Conservation (phyloP, 106 monocot species). For the Phalaenopsis aphrodite region DNA sequence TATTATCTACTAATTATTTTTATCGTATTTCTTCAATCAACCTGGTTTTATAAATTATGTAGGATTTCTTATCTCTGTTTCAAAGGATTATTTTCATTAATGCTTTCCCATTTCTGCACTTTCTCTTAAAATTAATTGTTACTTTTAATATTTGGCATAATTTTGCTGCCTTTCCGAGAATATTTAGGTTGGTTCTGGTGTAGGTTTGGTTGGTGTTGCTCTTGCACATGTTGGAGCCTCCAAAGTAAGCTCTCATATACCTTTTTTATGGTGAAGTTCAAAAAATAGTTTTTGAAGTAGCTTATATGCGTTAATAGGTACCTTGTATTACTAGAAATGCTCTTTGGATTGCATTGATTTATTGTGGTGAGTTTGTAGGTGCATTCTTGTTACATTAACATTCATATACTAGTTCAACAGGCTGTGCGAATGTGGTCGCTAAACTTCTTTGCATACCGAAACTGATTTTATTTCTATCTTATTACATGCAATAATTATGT, state of each 20-base stretch:
- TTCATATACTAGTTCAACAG: background rate
- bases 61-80: background rate
- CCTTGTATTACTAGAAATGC: background rate
- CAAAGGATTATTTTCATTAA: background rate
- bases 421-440: background rate
- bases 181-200: conserved; percentile 68
- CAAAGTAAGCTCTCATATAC: conserved; percentile 29
- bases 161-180: conserved; percentile 4
- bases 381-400: background rate
- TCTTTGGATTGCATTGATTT: background rate
- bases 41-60: background rate
- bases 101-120: background rate
- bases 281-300: background rate
- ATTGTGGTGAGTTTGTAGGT: background rate
- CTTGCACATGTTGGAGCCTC: conserved; percentile 51
- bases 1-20: background rate
- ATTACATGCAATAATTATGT: background rate
- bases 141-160: background rate
- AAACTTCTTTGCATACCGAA: background rate
- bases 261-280: background rate
- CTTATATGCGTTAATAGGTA: background rate
- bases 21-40: background rate
- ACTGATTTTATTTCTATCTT: background rate
- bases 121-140: background rate
- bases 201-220: conserved; percentile 59